Evolutionary conservation across 164 flowering plant genomes (phyloP), one percentile per base, ranked within the genome.

Genomic region (Umbilicus rupestris): DNA sequence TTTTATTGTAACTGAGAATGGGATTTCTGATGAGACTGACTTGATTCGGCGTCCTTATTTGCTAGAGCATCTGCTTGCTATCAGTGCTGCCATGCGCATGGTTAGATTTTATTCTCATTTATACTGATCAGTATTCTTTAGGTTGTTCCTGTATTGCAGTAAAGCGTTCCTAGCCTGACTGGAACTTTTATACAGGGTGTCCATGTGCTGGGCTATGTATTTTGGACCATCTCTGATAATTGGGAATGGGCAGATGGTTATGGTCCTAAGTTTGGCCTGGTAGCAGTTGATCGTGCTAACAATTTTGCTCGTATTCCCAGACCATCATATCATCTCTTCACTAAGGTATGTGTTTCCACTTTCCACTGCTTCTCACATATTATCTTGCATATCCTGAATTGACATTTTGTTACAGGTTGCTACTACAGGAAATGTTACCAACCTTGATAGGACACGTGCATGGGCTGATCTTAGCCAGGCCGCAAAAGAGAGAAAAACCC

Each of bases 181-280:
- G 15, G 44, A 22, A 47, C 30, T 47, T 24, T 70, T 67, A 58
- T 72, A 24, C 65, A 94, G 99, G 99, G 99, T 68, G 96, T 94
- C 22, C 96, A 79, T 45, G 84, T 94, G 55, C 79, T 89, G 71
- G 99, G 97, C 49, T 94, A 94, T 72, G 71, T 94, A 65, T 91
- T 91, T 73, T 94, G 99, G 99, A 94, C 99, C 50, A 87, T 82
- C 49, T 91, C 97, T 67, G 99, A 94, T 67, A 94, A 94, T 65
- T 94, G 99, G 99, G 99, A 94, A 75, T 89, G 98, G 98, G 97
- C 99, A 42, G 99, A 94, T 81, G 97, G 99, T 15, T 94, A 94
- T 85, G 99, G 99, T 47, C 99, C 99, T 35, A 94, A 94, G 77
- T 94, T 91, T 77, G 99, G 99, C 65, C 91, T 94, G 68, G 96